Evolutionary conservation across 1,284 basidiomycete species (phyloP).

Genomic region (Ustilago tritici): DNA sequence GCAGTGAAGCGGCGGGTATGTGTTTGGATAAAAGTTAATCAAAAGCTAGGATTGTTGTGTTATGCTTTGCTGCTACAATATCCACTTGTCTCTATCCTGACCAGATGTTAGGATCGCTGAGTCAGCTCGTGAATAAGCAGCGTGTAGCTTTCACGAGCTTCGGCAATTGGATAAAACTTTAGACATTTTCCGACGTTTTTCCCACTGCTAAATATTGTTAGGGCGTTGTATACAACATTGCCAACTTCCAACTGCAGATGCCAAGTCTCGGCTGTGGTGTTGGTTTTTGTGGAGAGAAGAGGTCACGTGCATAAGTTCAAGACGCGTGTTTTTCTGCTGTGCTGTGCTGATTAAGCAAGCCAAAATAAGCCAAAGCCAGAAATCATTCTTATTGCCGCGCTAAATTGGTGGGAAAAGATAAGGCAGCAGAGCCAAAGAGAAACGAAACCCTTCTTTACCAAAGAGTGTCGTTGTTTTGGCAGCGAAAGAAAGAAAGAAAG

Average conservation of each 20-base stretch:
- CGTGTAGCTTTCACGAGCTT: too few relatives aligned
- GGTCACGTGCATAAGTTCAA: conserved; percentile 8
- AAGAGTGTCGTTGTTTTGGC: not conserved
- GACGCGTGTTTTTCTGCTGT: conserved; percentile 6
- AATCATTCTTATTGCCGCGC: too few relatives aligned
- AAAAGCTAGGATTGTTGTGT: too few relatives aligned
- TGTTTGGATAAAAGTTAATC: not conserved
- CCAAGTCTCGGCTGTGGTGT: conserved; percentile 3
- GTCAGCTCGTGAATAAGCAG: too few relatives aligned
- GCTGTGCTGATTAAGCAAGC: conserved; percentile 3
- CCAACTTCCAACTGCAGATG: not conserved
- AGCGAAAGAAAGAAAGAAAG: too few relatives aligned
- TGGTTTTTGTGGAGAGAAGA: conserved; percentile 17
- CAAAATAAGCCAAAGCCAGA: conserved; percentile 2
- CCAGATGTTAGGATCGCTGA: too few relatives aligned
- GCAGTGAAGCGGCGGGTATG: conserved; percentile 11
- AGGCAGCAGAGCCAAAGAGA: not conserved
- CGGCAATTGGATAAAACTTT: too few relatives aligned
- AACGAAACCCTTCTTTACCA: not conserved
- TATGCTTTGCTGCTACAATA: too few relatives aligned
- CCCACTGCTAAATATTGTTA: not conserved
- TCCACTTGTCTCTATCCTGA: too few relatives aligned
- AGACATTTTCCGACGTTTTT: too few relatives aligned
- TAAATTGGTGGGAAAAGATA: not conserved
- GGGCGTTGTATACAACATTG: not conserved